A percentile compares a stretch with the other conserved stretches of the same genome.
phyloP scores from a whole-genome alignment of 352 stramenopile species.

The Ochromonadaceae sp. region DNA sequence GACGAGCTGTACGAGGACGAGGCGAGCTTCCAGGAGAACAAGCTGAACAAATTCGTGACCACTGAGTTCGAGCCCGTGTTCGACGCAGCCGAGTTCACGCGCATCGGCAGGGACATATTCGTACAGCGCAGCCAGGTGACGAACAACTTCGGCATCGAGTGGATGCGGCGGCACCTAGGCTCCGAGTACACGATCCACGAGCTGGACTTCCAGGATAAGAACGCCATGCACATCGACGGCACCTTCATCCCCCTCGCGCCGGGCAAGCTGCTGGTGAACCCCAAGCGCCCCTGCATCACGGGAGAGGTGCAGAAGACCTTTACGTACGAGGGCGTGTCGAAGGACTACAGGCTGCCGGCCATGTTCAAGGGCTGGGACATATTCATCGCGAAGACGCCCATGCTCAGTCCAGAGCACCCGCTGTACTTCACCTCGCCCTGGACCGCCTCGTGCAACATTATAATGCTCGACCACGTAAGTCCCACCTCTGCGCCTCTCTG shows the following conservation, averaged over 20 bases:
- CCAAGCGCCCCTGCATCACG: conserved; percentile 62
- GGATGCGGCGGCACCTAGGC: conserved; percentile 59
- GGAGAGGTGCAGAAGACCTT: conserved; percentile 60
- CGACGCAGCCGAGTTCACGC: conserved; percentile 66
- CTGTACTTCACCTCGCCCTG: conserved; percentile 71
- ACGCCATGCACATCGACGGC: conserved; percentile 72
- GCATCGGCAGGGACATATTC: conserved; percentile 69
- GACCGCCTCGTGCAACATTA: conserved; percentile 69
- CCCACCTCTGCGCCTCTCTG: too few species aligned
- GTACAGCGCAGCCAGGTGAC: conserved; percentile 71
- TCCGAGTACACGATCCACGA: conserved; percentile 63
- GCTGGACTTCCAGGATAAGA: conserved; percentile 69
- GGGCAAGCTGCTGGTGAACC: conserved; percentile 62
- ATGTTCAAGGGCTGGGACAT: conserved; percentile 78
- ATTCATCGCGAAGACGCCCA: conserved; percentile 58
- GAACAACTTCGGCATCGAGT: conserved; percentile 71
- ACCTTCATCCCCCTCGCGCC: conserved; percentile 64
- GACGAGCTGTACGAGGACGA: conserved; percentile 60
- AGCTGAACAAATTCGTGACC: conserved; percentile 54
- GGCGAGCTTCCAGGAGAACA: conserved; percentile 49
- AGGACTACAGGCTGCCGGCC: conserved; percentile 60
- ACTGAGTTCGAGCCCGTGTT: conserved; percentile 67
- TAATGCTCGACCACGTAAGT: conserved; percentile 48
- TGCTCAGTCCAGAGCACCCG: conserved; percentile 52
- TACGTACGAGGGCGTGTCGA: conserved; percentile 63